These are phyloP conservation scores for Bondarzewia mesenterica DNA, from an alignment of 1,284 basidiomycete species.

Conservation along the genomic window DNA sequence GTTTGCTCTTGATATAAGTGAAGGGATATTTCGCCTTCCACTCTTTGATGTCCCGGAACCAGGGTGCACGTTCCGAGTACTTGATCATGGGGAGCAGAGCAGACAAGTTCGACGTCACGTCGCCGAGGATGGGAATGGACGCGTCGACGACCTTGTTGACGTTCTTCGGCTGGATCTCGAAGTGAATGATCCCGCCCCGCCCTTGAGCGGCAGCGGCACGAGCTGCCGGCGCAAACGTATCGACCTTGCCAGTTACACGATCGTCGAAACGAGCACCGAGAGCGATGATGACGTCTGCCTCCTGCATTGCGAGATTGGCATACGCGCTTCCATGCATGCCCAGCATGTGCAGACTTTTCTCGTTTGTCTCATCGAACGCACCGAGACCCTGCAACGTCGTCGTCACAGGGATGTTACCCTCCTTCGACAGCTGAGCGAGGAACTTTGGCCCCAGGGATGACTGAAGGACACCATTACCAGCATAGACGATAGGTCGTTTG, in stretches of 20 bases:
- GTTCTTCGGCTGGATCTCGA: constrained; percentile 98
- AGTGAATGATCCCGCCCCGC: constrained; percentile 95
- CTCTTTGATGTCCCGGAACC: constrained; percentile 75
- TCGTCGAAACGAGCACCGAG: constrained; percentile 96
- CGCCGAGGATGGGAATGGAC: constrained; percentile 88
- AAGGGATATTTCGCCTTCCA: constrained; percentile 94
- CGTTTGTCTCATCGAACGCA: constrained; percentile 88
- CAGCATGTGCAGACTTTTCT: constrained; percentile 91
- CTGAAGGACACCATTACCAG: constrained; percentile 86
- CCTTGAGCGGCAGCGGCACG: constrained; percentile 81
- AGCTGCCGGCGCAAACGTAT: constrained; percentile 88
- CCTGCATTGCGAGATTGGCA: constrained; percentile 96
- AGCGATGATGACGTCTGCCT: constrained; percentile 96
- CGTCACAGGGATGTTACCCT: constrained; percentile 93
- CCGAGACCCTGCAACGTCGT: constrained; percentile 96
- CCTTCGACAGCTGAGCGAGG: constrained; percentile 72
- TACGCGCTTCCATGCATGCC: constrained; percentile 99
- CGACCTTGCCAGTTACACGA: constrained; percentile 91
- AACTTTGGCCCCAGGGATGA: constrained; percentile 80
- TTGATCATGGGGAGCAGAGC: constrained; percentile 78
- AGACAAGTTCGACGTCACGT: constrained; percentile 81
- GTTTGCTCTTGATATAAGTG: constrained; percentile 65
- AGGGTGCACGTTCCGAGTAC: constrained; percentile 56
- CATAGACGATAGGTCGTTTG: constrained; percentile 89
- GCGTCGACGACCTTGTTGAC: constrained; percentile 99